Base-by-base conservation (phyloP, 768 basidiomycete genomes). In the Tephrocybe sp. region DNA sequence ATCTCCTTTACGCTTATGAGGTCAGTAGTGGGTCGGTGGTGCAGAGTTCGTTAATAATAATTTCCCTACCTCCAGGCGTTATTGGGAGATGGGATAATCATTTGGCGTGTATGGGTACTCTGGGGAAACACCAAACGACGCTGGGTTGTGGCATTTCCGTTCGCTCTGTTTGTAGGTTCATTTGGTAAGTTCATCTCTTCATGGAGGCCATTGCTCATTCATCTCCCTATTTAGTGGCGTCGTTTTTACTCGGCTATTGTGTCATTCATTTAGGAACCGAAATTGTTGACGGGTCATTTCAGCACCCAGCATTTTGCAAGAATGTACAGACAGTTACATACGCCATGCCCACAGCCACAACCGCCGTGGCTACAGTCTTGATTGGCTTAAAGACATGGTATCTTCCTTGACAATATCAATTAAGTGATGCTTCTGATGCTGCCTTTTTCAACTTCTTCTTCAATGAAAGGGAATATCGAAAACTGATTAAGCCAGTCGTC, bases 221-320 rank as follows among this genome's bases (percentile, higher is more conserved):
- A 33, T 14, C 23, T n/a, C 17, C 4, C 7, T 30, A 36, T 38
- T n/a, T n/a, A 53, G 52, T 49, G 12, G 33, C 47, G 20, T 23
- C 48, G 21, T 18, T 54, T 5, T 15, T 54, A 12, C 33, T 54
- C 26, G 33, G 28, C 1, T 54, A 39, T 20, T 54, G 53, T 23
- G 48, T 48, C 12, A 39, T 26, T 18, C 28, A 26, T 11, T 28
- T 54, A 4, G 53, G 48, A 1, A 54, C 48, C 7, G 23, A 30
- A 6, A 54, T 54, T n/a, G 25, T 54, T 14, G 48, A 54, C 21
- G 53, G 53, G 3, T 44, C 42, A 11, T 54, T 54, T 23, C 36
- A 44, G 28, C 7, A 50, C 3, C 53, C 48, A n/a, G 53, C 48
- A 30, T 54, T 54, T 12, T 54, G 43, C 20, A 54, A 49, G 26